These are phyloP conservation scores for Pseudocercospora musae DNA, from an alignment of 2,329 filamentous ascomycete genomes.

Conservation along the genomic window DNA sequence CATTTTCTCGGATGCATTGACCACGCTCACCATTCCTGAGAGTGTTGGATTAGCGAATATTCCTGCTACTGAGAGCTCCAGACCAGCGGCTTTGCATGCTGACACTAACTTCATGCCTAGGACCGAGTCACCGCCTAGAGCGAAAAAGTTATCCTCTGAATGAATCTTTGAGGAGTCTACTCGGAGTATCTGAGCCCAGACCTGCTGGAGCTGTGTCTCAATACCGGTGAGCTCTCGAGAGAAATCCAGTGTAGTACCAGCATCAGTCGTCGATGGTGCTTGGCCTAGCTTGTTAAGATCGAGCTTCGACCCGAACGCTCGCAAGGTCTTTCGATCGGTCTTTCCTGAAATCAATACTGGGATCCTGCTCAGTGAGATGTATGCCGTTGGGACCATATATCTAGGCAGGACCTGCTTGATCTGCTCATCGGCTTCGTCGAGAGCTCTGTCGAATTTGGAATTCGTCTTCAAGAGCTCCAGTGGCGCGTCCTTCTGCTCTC, in stretches of 20 bases:
- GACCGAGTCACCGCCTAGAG: conserved; percentile 47
- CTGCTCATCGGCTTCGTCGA: neutral
- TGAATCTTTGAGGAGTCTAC: neutral
- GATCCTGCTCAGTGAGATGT: conserved; percentile 45
- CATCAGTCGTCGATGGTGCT: neutral
- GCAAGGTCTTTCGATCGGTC: conserved; percentile 7
- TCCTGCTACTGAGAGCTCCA: neutral
- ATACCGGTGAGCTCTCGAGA: neutral
- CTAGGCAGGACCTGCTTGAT: conserved; percentile 23
- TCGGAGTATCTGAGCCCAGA: conserved; percentile 8
- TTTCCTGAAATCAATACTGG: conserved; percentile 48
- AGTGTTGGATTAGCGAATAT: conserved; percentile 32
- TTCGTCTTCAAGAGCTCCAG: conserved; percentile 1
- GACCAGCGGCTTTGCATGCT: neutral
- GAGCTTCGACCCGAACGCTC: neutral
- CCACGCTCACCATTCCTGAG: neutral
- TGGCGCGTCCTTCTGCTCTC: conserved; percentile 9
- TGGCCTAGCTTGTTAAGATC: neutral
- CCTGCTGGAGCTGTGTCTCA: conserved; percentile 1
- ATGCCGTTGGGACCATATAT: conserved; percentile 44
- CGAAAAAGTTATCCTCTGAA: conserved; percentile 42
- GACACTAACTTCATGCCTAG: conserved; percentile 44
- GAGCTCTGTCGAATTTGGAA: neutral
- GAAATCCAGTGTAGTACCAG: neutral
- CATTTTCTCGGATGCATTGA: neutral